Conservation (phyloP, 169 alveolate species). For the Eimeria brunetti region DNA sequence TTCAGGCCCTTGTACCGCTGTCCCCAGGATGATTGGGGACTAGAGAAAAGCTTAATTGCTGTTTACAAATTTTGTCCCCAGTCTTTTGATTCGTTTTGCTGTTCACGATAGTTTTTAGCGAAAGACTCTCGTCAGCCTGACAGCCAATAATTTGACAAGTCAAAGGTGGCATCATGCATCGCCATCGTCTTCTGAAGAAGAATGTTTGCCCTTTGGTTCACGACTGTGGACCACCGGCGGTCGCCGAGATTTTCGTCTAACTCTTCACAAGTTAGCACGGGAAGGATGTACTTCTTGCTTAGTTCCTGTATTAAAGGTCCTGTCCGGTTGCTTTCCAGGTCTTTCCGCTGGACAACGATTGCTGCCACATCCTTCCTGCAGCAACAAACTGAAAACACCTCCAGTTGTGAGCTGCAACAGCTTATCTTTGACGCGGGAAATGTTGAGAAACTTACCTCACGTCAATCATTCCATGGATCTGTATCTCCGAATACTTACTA, state of each 20-base stretch:
- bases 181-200: conserved; percentile 71
- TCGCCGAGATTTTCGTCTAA: conserved; percentile 63
- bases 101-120: not conserved
- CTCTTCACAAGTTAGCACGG: conserved; percentile 77
- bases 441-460: conserved; percentile 30
- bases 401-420: not conserved
- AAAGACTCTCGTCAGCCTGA: not conserved
- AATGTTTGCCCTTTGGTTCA: conserved; percentile 61
- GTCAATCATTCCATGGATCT: conserved; percentile 60
- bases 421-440: not conserved
- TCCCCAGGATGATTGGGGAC: not conserved
- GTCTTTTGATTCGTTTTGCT: not conserved
- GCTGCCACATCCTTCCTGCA: conserved; percentile 74
- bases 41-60: not conserved
- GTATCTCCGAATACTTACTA: conserved; percentile 57
- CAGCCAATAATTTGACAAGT: not conserved
- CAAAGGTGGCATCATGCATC: conserved; percentile 23
- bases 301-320: not conserved
- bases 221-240: conserved; percentile 74
- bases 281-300: conserved; percentile 60
- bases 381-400: not conserved
- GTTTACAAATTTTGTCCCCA: not conserved
- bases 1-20: not conserved
- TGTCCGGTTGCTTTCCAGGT: not conserved
- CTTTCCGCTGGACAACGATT: conserved; percentile 46